These are phyloP conservation scores for Ogataea hybrid DNA, from an alignment of 1,139 yeast genomes.

Conservation along the genomic window DNA sequence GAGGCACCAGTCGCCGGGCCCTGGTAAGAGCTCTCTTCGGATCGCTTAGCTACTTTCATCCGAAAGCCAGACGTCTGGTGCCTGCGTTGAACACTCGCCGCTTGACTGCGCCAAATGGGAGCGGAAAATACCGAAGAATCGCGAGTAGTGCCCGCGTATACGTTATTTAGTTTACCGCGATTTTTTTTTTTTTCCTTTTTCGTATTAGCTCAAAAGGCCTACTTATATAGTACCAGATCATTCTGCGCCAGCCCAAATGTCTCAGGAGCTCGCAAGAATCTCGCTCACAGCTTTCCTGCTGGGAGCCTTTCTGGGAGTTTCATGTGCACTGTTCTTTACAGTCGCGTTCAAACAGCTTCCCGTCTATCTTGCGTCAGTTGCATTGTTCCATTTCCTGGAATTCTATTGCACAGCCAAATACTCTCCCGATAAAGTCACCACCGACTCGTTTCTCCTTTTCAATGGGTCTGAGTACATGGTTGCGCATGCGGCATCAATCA, in stretches of 20 bases:
- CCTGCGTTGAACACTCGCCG: too few relatives aligned
- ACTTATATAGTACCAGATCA: background rate
- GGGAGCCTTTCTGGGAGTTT: slow-evolving; percentile 40
- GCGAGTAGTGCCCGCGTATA: too few relatives aligned
- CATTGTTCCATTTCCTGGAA: slow-evolving; percentile 77
- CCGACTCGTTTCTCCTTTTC: slow-evolving; percentile 73
- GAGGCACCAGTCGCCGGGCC: too few relatives aligned
- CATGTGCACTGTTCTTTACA: slow-evolving; percentile 31
- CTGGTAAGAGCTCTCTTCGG: too few relatives aligned
- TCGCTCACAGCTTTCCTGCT: slow-evolving; percentile 28
- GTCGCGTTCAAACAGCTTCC: slow-evolving; percentile 38
- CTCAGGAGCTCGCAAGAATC: slow-evolving; percentile 22
- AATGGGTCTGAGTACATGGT: slow-evolving; percentile 65
- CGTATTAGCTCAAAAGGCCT: background rate
- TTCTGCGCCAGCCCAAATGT: background rate
- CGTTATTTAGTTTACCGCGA: too few relatives aligned
- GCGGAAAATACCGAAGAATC: too few relatives aligned
- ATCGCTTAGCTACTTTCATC: too few relatives aligned
- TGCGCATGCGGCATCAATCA: slow-evolving; percentile 57
- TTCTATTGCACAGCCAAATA: slow-evolving; percentile 73
- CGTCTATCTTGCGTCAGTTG: slow-evolving; percentile 50
- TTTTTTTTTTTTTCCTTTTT: too few relatives aligned
- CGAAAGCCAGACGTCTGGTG: too few relatives aligned
- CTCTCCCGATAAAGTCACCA: slow-evolving; percentile 63
- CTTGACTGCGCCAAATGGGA: too few relatives aligned